Percentiles rank a stretch among this genome's conserved stretches.
These are phyloP conservation scores for Isabelozyma gotoi DNA, from an alignment of 805 yeast species.

Conservation along the genomic window DNA sequence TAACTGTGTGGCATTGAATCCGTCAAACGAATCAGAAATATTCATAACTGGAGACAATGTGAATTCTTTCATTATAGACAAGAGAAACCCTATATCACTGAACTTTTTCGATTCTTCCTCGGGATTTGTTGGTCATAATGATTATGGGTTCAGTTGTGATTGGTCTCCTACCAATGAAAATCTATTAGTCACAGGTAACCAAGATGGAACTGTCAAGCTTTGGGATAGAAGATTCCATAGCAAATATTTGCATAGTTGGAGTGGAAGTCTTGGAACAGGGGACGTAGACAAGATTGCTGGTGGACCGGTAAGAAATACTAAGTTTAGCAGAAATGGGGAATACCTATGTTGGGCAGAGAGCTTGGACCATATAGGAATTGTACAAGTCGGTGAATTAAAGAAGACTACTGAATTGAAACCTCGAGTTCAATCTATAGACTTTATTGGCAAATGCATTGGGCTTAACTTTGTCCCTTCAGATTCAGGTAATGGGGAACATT, in stretches of 20 bases:
- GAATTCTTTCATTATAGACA: slow-evolving; percentile 45
- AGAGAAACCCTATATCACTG: slow-evolving; percentile 20
- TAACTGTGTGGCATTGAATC: slow-evolving; percentile 48
- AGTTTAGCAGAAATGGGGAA: slow-evolving; percentile 47
- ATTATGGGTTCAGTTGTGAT: slow-evolving; percentile 60
- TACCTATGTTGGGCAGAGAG: slow-evolving; percentile 57
- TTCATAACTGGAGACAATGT: slow-evolving; percentile 53
- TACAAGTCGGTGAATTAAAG: slow-evolving; percentile 34
- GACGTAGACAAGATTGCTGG: slow-evolving; percentile 15
- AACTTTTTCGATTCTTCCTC: slow-evolving; percentile 8
- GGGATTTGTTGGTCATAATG: slow-evolving; percentile 46
- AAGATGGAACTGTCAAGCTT: slow-evolving; percentile 55
- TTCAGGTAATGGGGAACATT: slow-evolving; percentile 43
- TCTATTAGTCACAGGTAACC: slow-evolving; percentile 55
- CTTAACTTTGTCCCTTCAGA: slow-evolving; percentile 46
- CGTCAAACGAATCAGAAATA: slow-evolving; percentile 34
- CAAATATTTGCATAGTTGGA: slow-evolving; percentile 30
- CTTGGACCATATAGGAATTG: slow-evolving; percentile 55
- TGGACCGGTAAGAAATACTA: slow-evolving; percentile 55
- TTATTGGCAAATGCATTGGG: slow-evolving; percentile 61
- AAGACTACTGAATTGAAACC: slow-evolving; percentile 8
- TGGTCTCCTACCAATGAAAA: slow-evolving; percentile 48
- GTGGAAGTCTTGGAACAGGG: slow-evolving; percentile 28
- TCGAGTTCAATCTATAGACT: slow-evolving; percentile 48
- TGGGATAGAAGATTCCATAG: slow-evolving; percentile 48